Evolutionary conservation across 2,329 filamentous ascomycete genomes (phyloP).

Genomic region (Fusarium floridanum): DNA sequence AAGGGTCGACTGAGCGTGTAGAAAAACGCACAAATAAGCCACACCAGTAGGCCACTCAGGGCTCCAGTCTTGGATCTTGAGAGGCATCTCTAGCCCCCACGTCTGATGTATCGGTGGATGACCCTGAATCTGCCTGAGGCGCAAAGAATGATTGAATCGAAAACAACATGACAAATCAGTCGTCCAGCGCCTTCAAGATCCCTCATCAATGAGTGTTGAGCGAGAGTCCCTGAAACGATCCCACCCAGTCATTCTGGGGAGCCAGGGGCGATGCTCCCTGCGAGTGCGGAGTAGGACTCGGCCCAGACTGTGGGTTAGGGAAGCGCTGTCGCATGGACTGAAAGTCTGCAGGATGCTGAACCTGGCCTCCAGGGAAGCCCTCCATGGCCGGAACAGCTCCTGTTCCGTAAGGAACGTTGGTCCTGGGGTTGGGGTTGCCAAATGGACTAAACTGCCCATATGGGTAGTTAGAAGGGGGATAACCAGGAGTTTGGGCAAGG

Average conservation of each 20-base stretch:
- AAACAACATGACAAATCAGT: constrained; percentile 12
- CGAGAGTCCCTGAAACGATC: constrained; percentile 77
- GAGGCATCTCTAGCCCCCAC: constrained; percentile 13
- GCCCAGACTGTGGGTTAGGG: constrained; percentile 55
- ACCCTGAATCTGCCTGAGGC: constrained; percentile 14
- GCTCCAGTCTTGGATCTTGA: constrained; percentile 25
- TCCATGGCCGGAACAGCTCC: constrained; percentile 48
- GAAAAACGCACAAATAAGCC: constrained; percentile 25
- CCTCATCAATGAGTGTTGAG: constrained; percentile 70
- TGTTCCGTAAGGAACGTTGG: constrained; percentile 47
- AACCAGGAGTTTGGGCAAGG: constrained; percentile 53
- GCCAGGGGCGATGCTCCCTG: constrained; percentile 58
- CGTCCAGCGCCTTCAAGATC: constrained; percentile 16
- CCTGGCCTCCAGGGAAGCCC: constrained; percentile 46
- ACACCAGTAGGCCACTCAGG: constrained; percentile 21
- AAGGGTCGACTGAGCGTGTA: constrained; percentile 7
- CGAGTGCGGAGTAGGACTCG: constrained; percentile 52
- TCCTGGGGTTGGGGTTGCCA: constrained; percentile 50
- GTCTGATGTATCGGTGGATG: constrained; percentile 17
- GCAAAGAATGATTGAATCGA: constrained; percentile 21
- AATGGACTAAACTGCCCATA: constrained; percentile 51
- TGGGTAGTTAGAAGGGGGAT: constrained; percentile 53
- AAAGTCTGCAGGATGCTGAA: constrained; percentile 58
- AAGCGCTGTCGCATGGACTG: constrained; percentile 62
- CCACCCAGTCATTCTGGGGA: constrained; percentile 70